Base-by-base conservation (phyloP, 768 basidiomycete genomes). In the Tricholoma sp. region DNA sequence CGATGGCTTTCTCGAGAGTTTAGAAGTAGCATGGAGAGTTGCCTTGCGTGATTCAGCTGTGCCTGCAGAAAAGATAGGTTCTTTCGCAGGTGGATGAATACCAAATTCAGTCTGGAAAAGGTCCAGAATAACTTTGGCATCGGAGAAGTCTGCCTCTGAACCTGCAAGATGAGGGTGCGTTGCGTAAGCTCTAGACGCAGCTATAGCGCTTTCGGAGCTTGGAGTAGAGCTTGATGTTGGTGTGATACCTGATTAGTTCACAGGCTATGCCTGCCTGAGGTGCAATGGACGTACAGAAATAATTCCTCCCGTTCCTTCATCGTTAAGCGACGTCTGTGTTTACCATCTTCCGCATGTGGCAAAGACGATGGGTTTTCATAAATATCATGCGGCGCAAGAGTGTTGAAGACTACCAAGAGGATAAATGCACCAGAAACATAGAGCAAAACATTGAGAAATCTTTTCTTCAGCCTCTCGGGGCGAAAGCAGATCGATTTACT, bases 121-220 rank as follows among this genome's bases (percentile, higher is more conserved):
- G 20, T 79, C 67, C 55, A 93, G 79, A 56, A 93, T 79, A 29
- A 76, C 72, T 61, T 84, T 80, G 6, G 91, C 90, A 63, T 88
- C 82, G 33, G 76, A 66, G 24, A 81, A 72, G 65, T 89, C 86
- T 58, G 80, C 80, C 3, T 69, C 57, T 18, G 85, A 83, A 8
- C 88, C 88, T 3, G 88, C 89, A 49, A 88, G 72, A 69, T 91
- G 90, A 24, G 89, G 87, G 59, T 85, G 83, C 2, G 80, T 80
- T 1, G 86, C 84, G 65, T 82, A 87, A 20, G 70, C 67, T 17
- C 79, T 76, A 18, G 87, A 86, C 5, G 80, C 75, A 29, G 73
- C 74, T 1, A 84, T 62, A 1, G 88, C 88, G 56, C 81, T 85
- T 49, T 80, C 77, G 5, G 74, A 63, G 58, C 75, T 79, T 1